phyloP scores from a whole-genome alignment of 257 asterid genomes.

The Solanum sejunctum region DNA sequence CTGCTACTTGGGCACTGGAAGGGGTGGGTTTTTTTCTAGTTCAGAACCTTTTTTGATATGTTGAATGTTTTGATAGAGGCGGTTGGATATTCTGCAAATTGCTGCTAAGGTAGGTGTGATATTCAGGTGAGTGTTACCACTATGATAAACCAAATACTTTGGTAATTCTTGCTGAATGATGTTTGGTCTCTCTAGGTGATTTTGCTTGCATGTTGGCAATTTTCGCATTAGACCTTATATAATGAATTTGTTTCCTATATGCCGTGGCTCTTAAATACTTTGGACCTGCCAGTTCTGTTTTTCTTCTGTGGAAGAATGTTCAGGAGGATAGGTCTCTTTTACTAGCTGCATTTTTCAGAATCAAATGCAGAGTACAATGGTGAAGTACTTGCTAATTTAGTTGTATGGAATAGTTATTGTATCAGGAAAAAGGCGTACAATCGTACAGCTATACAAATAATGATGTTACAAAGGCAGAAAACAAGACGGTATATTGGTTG shows the following conservation, averaged over 20 bases:
- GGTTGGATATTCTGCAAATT: constrained; percentile 82
- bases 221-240: background rate
- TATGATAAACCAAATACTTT: background rate
- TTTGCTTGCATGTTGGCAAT: background rate
- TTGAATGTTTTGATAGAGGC: constrained; percentile 81
- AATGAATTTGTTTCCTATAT: background rate
- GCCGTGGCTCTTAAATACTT: background rate
- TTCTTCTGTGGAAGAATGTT: background rate
- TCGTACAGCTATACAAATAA: background rate
- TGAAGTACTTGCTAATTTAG: background rate
- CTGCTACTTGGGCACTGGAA: constrained; percentile 19
- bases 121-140: constrained; percentile 95
- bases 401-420: background rate
- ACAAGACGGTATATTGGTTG: no score
- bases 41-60: constrained; percentile 45
- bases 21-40: constrained; percentile 24
- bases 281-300: background rate
- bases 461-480: background rate
- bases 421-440: background rate
- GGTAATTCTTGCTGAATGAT: background rate
- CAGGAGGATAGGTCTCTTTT: background rate
- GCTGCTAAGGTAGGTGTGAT: constrained; percentile 85
- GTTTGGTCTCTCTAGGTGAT: background rate
- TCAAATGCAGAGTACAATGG: background rate
- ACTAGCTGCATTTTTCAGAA: background rate